Base-by-base conservation (phyloP, 768 basidiomycete species). In the Collybiopsis luxurians region DNA sequence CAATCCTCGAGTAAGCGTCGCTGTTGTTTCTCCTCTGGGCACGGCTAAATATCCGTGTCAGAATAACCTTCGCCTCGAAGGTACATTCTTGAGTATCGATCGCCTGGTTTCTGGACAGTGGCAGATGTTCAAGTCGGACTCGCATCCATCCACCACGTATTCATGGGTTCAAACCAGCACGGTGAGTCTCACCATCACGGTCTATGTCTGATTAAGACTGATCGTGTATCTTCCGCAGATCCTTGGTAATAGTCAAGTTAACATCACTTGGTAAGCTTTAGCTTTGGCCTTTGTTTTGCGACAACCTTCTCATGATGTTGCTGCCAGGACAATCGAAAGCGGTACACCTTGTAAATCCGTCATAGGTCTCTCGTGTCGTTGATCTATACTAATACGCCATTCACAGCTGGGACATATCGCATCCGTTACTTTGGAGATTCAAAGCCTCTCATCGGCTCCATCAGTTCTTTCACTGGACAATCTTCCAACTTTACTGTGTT, bases 1-100 rank as follows among this genome's bases (percentile, higher is more conserved):
- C 40, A 89, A 90, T 66, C 90, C 89, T 0, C 76, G 90, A 71
- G 88, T 89, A 61, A 60, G 82, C 67, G 30, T 10, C 27, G 2
- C 24, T 10, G 46, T 39, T 44, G 40, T 30, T 55, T 50, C 60
- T 12, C 58, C 55, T 17, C 23, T n/a, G n/a, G 31, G 24, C 15
- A 40, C 11, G 17, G 23, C 19, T 36, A 9, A 53, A 38, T 17
- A 4, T 2, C 27, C 23, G 39, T 24, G 38, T 19, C 60, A 90
- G 88, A 92, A 92, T 63, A 91, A 92, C 64, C 78, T 90, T 30
- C 81, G 83, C 23, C 75, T 91, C 11, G 89, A 90, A 63, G 78
- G 76, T 43, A 90, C 89, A 1, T 91, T 88, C 76, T 71, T 92
- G 43, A 81, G 78, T 1, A 79, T 92, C 39, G 87, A 91, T 57